Base-by-base conservation (phyloP, 208 protist genomes). In the Trypanosoma platydactyli region DNA sequence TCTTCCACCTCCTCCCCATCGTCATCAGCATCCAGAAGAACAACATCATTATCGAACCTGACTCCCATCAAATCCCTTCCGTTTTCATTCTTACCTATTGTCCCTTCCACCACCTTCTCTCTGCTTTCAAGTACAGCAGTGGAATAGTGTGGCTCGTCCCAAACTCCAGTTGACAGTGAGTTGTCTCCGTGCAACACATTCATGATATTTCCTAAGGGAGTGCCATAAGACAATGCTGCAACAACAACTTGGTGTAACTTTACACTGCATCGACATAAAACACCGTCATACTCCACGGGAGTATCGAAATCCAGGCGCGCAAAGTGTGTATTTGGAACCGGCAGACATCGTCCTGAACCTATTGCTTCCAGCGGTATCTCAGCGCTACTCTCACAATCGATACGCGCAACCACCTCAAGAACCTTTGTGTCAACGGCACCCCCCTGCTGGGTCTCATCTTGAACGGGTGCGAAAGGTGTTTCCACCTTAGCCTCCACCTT, bases 171-270 rank as follows among this genome's bases (percentile, higher is more conserved):
- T 27, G 25, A 9, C 13, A 22, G 13, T 7, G 15, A 49, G 49
- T 50, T 18, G 16, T 33, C 38, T 46, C 29, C 51, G 3, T 9
- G 15, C 18, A 24, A 50, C 22, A 49, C 56, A 24, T 52, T 27
- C 20, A 49, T 55, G 22, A 13, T 46, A 5, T 7, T 42, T 41
- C 48, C 15, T 48, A 38, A n/a, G 45, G 65, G 65, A n/a, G 12
- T 29, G 25, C 71, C 64, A 54, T 64, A 68, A 24, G 69, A 42
- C 1, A 90, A 61, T 5, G 82, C 81, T 5, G 81, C 57, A 29
- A 89, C 76, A 29, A 94, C 78, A 52, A 68, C 77, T 27, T 85
- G 85, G 53, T 84, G 82, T n/a, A 94, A 33, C 59, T 80, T 76
- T 27, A 94, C 86, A 16, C 77, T 77, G 18, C 74, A 84, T 9